Conservation (phyloP, 2,329 filamentous ascomycete species). For the Chalara sp. region DNA sequence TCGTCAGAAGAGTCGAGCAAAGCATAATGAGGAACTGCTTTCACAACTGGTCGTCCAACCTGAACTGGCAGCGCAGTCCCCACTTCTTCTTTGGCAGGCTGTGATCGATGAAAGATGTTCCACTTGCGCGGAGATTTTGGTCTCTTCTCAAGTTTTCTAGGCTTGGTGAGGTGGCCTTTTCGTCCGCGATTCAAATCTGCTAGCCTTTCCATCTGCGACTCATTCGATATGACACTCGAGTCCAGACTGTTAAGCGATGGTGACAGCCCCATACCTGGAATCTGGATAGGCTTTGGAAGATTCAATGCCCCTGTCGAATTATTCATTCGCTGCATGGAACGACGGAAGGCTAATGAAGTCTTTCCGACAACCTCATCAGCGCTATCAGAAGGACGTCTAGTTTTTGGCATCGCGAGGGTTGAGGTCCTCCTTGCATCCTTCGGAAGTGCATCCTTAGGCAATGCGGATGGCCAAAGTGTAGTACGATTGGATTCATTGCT, state of each 20-base stretch:
- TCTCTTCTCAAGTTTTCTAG: constrained; percentile 51
- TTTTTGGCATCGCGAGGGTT: constrained; percentile 10
- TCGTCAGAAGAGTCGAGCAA: constrained; percentile 53
- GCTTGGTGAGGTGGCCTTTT: constrained; percentile 16
- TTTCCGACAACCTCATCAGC: constrained; percentile 48
- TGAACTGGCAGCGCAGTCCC: constrained; percentile 42
- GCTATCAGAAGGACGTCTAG: constrained; percentile 40
- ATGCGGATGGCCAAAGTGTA: constrained; percentile 47
- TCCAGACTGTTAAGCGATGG: constrained; percentile 51
- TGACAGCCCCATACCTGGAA: constrained; percentile 31
- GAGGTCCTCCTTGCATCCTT: constrained; percentile 4
- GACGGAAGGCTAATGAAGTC: constrained; percentile 46
- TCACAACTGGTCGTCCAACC: constrained; percentile 34
- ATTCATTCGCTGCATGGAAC: constrained; percentile 47
- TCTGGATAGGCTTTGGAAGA: constrained; percentile 48
- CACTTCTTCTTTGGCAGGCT: constrained; percentile 28
- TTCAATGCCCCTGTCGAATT: constrained; percentile 38
- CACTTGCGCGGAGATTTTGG: constrained; percentile 49
- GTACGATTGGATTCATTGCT: constrained; percentile 32
- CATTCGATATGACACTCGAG: constrained; percentile 50
- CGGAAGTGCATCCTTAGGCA: constrained; percentile 32
- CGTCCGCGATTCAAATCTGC: constrained; percentile 30
- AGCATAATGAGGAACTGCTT: constrained; percentile 52
- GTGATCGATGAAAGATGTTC: constrained; percentile 55
- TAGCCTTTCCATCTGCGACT: constrained; percentile 34